These are phyloP conservation scores for Apiosordaria backusii DNA, from an alignment of 495 filamentous ascomycete species.

Conservation along the genomic window DNA sequence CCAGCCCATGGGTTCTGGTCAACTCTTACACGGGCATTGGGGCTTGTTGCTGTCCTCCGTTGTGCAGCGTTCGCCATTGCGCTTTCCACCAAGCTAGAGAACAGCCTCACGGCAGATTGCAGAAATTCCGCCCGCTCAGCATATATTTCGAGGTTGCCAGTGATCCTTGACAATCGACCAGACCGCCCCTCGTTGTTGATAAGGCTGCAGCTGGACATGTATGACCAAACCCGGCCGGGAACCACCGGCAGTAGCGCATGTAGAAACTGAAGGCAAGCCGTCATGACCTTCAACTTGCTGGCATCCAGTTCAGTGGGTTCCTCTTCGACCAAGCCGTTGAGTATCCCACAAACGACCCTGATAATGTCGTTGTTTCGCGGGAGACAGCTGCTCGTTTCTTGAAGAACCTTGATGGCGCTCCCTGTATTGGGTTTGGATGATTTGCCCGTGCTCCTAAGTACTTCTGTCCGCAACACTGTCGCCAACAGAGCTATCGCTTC, in stretches of 20 bases:
- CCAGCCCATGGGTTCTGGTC: conserved; percentile 60
- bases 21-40: conserved; percentile 49
- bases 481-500: conserved; percentile 43
- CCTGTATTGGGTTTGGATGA: conserved; percentile 31
- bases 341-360: conserved; percentile 73
- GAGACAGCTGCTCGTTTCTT: conserved; percentile 69
- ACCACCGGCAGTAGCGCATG: conserved; percentile 63
- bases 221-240: conserved; percentile 83
- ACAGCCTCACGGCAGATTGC: conserved; percentile 64
- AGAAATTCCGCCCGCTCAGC: conserved; percentile 75
- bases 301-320: conserved; percentile 50
- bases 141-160: conserved; percentile 71
- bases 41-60: conserved; percentile 57
- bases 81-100: conserved; percentile 72
- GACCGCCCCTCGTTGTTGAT: conserved; percentile 68
- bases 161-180: conserved; percentile 67
- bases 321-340: conserved; percentile 70
- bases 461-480: conserved; percentile 40
- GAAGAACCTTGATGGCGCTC: conserved; percentile 51
- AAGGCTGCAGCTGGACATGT: conserved; percentile 73
- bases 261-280: conserved; percentile 76
- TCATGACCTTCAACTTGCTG: conserved; percentile 57
- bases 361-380: conserved; percentile 73
- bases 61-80: conserved; percentile 67
- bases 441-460: conserved; percentile 25